phyloP scores from a whole-genome alignment of 805 yeast species.

The Grigorovia transvaalensis region DNA sequence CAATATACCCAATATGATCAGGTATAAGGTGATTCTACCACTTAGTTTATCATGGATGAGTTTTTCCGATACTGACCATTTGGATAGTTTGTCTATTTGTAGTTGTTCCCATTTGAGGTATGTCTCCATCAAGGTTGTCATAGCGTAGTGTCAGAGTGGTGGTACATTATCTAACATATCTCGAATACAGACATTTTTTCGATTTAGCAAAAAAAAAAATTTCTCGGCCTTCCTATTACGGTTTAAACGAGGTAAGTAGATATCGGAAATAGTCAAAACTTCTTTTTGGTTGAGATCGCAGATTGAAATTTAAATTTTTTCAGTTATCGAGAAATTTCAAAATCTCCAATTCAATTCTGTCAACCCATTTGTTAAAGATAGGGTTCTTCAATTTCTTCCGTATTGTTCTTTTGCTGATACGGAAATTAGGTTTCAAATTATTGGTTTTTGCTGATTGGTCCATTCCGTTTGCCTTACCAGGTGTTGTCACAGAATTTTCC shows the following conservation, averaged over 20 bases:
- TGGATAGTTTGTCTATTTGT: not conserved
- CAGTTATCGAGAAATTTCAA: slow-evolving; percentile 1
- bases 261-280: not conserved
- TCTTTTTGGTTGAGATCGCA: not conserved
- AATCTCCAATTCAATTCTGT: slow-evolving; percentile 5
- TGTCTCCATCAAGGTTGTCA: not conserved
- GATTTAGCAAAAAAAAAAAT: too few relatives aligned
- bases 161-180: too few relatives aligned
- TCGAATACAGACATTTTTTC: too few relatives aligned
- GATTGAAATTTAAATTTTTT: not conserved
- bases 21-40: slow-evolving; percentile 27
- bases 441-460: not conserved
- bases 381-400: slow-evolving; percentile 17
- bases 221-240: too few relatives aligned
- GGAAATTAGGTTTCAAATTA: not conserved
- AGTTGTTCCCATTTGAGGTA: not conserved
- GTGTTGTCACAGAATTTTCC: too few relatives aligned
- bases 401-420: slow-evolving; percentile 14
- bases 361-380: slow-evolving; percentile 23
- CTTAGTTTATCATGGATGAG: slow-evolving; percentile 22
- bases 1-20: slow-evolving; percentile 23
- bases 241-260: not conserved
- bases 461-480: not conserved
- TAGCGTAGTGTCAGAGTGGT: not conserved
- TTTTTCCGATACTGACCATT: not conserved